Evolutionary conservation across 2,329 filamentous ascomycete species (phyloP), one percentile per base, ranked within the genome.

Genomic region (Scedosporium aurantiacum): DNA sequence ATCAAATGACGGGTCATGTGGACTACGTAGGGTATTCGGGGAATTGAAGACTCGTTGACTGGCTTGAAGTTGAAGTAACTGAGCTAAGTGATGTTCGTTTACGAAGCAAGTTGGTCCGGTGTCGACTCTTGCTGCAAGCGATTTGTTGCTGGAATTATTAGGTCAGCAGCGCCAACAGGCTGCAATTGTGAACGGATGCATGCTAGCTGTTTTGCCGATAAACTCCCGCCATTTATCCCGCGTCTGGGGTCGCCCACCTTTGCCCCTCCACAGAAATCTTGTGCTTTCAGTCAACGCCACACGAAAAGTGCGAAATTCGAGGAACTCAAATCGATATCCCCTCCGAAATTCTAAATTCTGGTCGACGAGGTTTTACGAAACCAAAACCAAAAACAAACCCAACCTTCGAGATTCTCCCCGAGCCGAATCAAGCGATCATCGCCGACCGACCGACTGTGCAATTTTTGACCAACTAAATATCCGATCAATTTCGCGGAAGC

Each of bases 271-370:
- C 58, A 55, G 58, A 60, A 60, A 32, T 40, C 58, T 60, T 37
- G 58, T 54, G 58, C 47, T 28, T 37, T 54, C 47, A 37, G 25
- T 27, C 58, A 40, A 23, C 58, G 58, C 58, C 58, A 60, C 58
- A 60, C 45, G 58, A 60, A 60, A 60, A 60, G 43, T 60, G 58
- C 58, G 58, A 60, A 60, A 60, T 60, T 60, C 47, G 4, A 32
- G 16, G n/a, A 55, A 28, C 58, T 41, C 27, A 55, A 60, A 60
- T 60, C 41, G 28, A 60, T 21, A 14, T 50, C 58, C 58, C 58
- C 58, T 27, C 45, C n/a, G n/a, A n/a, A n/a, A n/a, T 28, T 41
- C 54, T 25, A 37, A 60, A 23, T 27, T 58, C 32, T 43, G 27
- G 23, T 50, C 43, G 57, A 52, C 57, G n/a, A 23, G 43, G 16